phyloP scores from a whole-genome alignment of 495 filamentous ascomycete species.

The Daldinia childiae region DNA sequence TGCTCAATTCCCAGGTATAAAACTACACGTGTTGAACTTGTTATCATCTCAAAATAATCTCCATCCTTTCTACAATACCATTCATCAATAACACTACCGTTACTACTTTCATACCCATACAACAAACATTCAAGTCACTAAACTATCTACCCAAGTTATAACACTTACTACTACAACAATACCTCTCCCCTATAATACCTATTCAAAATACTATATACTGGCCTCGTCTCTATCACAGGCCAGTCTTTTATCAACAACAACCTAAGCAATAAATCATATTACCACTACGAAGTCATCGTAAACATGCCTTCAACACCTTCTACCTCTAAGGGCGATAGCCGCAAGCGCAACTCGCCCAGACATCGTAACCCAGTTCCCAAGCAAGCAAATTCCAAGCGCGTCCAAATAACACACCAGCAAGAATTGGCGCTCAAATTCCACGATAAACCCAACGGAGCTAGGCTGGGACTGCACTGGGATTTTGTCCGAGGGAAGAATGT shows the following conservation, averaged over 20 bases:
- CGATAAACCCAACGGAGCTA: constrained; percentile 9
- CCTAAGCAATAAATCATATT: not conserved
- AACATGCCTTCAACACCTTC: not conserved
- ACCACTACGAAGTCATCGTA: not conserved
- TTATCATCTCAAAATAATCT: too few species aligned
- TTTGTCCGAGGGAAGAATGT: not conserved
- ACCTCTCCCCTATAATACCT: not conserved
- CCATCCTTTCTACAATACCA: not conserved
- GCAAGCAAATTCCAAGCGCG: too few species aligned
- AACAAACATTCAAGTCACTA: too few species aligned
- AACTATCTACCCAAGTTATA: not conserved
- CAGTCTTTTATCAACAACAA: not conserved
- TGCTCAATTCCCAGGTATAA: too few species aligned
- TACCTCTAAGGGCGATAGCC: not conserved
- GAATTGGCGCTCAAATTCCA: not conserved
- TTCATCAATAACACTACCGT: not conserved
- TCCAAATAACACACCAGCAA: too few species aligned
- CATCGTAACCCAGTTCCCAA: not conserved
- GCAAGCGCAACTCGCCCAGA: not conserved
- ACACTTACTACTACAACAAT: not conserved
- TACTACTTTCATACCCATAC: not conserved
- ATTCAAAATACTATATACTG: not conserved
- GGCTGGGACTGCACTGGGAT: not conserved
- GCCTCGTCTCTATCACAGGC: not conserved
- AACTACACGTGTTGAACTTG: too few species aligned